Evolutionary conservation across 192 early-diverging fungal genomes (phyloP).

Genomic region (Pilobolus umbonatus): DNA sequence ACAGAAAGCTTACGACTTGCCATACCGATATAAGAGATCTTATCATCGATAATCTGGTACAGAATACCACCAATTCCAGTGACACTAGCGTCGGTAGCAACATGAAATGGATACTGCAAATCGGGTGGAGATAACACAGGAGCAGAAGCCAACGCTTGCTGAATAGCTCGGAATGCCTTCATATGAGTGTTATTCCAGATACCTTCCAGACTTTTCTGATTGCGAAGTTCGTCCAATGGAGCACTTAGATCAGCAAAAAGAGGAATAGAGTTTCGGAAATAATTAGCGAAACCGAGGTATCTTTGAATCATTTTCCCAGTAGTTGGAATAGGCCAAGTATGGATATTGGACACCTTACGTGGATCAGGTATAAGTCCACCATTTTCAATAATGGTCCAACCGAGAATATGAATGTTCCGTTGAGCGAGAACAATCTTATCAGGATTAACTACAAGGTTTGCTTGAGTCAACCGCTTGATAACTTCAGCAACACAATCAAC

Average conservation of each 20-base stretch:
- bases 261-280: conserved; percentile 26
- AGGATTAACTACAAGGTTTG: too few species aligned
- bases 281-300: conserved; percentile 21
- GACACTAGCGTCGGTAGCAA: conserved; percentile 36
- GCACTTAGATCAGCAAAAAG: conserved; percentile 12
- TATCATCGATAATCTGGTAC: conserved; percentile 19
- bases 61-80: conserved; percentile 31
- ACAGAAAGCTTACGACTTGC: not conserved
- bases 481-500: too few species aligned
- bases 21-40: not conserved
- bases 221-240: conserved; percentile 19
- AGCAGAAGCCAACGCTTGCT: not conserved
- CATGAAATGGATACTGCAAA: conserved; percentile 16
- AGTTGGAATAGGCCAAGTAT: too few species aligned
- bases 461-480: too few species aligned
- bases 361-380: too few species aligned
- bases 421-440: too few species aligned
- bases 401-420: too few species aligned
- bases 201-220: not conserved
- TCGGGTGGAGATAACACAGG: conserved; percentile 24
- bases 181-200: not conserved
- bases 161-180: not conserved
- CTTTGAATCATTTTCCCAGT: too few species aligned
- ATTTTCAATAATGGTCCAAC: too few species aligned
- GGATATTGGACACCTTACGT: too few species aligned